Percentiles rank a stretch among this genome's conserved stretches.
phyloP scores from a whole-genome alignment of 306 rosid species.

The Canavalia ensiformis region DNA sequence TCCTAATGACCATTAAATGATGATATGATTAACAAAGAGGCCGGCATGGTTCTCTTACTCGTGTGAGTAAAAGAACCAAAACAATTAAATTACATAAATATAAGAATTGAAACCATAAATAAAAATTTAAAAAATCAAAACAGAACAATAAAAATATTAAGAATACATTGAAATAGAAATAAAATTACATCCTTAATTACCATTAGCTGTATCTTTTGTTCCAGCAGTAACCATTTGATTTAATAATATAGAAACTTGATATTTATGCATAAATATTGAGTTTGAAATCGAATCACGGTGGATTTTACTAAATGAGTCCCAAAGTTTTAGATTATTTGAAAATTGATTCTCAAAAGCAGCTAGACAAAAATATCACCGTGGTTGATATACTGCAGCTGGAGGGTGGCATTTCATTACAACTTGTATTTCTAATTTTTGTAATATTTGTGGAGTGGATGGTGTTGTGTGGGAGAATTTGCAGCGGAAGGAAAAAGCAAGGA shows the following conservation, averaged over 20 bases:
- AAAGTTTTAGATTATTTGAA: not conserved
- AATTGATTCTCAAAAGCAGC: not conserved
- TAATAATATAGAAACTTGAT: not conserved
- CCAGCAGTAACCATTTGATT: too few species aligned
- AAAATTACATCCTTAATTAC: too few species aligned
- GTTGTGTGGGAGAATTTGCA: conserved; percentile 8
- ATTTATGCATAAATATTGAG: not conserved
- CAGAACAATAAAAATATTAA: too few species aligned
- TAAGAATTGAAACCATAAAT: too few species aligned
- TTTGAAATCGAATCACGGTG: not conserved
- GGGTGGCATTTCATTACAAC: conserved; percentile 8
- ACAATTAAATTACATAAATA: too few species aligned
- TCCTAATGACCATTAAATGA: too few species aligned
- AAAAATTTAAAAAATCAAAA: too few species aligned
- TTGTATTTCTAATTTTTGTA: not conserved
- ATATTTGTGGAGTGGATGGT: conserved; percentile 31
- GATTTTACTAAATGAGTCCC: not conserved
- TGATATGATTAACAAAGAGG: too few species aligned
- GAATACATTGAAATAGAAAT: too few species aligned
- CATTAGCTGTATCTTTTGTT: too few species aligned
- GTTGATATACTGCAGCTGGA: not conserved
- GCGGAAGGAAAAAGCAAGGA: conserved; percentile 57
- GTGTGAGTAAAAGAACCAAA: too few species aligned
- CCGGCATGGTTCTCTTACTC: too few species aligned
- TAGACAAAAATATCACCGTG: not conserved